Conservation (phyloP, 1,139 yeast genomes). For the Yamadazyma triangularis region DNA sequence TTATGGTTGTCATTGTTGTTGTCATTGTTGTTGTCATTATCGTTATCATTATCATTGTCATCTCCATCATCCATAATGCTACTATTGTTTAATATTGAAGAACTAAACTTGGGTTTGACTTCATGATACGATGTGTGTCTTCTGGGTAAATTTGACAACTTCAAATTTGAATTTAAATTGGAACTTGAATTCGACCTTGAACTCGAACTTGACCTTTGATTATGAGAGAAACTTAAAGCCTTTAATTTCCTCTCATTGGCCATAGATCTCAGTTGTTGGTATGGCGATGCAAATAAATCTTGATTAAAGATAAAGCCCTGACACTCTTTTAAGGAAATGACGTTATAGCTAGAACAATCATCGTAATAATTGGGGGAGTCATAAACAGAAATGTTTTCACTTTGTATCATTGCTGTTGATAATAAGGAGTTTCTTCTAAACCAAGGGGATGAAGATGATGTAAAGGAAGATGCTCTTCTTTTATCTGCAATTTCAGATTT, state of each 20-base stretch:
- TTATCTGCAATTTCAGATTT: slow-evolving; percentile 19
- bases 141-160: too few species aligned
- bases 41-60: slow-evolving; percentile 6
- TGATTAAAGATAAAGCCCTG: slow-evolving; percentile 77
- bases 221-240: slow-evolving; percentile 19
- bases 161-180: slow-evolving; percentile 3
- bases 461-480: slow-evolving; percentile 40
- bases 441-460: slow-evolving; percentile 49
- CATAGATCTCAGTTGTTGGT: slow-evolving; percentile 52
- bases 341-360: slow-evolving; percentile 29
- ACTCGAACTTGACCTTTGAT: slow-evolving; percentile 9
- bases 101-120: slow-evolving; percentile 20
- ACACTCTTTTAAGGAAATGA: slow-evolving; percentile 53
- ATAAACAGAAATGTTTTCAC: slow-evolving; percentile 57
- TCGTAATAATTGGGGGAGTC: slow-evolving; percentile 36
- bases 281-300: slow-evolving; percentile 64
- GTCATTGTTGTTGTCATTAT: not conserved
- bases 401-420: slow-evolving; percentile 56
- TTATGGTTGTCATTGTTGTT: too few species aligned
- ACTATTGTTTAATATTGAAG: slow-evolving; percentile 11
- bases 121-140: slow-evolving; percentile 33
- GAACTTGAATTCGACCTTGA: slow-evolving; percentile 5
- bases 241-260: slow-evolving; percentile 34
- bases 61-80: slow-evolving; percentile 16
- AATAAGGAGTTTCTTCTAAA: slow-evolving; percentile 58